Evolutionary conservation across 192 early-diverging fungal species (phyloP), one percentile per base, ranked within the genome.

Genomic region (Linnemannia elongata): DNA sequence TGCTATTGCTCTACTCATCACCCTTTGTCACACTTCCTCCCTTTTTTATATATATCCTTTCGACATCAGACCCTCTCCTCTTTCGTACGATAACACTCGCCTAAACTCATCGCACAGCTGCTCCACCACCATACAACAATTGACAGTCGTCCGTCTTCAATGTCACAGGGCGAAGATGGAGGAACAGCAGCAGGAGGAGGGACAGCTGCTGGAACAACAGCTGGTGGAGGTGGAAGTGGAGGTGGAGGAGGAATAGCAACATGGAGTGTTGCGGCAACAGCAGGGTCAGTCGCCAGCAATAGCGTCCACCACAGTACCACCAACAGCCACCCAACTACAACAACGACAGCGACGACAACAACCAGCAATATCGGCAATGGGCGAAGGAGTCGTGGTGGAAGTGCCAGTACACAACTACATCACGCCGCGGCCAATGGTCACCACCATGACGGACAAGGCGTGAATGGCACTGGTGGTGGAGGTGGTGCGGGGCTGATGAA

Each of bases 121-220:
- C 73, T 52, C 30, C 73, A 33, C 45, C 30, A 10, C 44, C 15
- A n/a, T 42, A 39, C 70, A 42, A 42, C 70, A 42, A 72, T 39
- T 6, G 8, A 42, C 70, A 72, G 15, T 42, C 70, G 38, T 22
- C 38, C 41, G 47, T 44, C 35, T 79, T 35, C 72, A 45, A 85
- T 85, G 83, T 80, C 83, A 55, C 83, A 85, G 44, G 78, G 77
- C 57, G 83, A 72, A 45, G 82, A 78, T 49, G 82, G 72, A 69
- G 76, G 76, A 39, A 73, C 73, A 54, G 68, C 5, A 72, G 30
- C 18, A 55, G 69, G 73, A 60, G 75, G 81, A 72, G 70, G 76
- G 17, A 60, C 17, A 8, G 38, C 49, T 22, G 49, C 8, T 13
- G 72, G 42, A 49, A 52, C 49, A 52, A 52, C 49, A 17, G 30